phyloP scores from a whole-genome alignment of 2,329 filamentous ascomycete genomes.

The Penicillium sp. region DNA sequence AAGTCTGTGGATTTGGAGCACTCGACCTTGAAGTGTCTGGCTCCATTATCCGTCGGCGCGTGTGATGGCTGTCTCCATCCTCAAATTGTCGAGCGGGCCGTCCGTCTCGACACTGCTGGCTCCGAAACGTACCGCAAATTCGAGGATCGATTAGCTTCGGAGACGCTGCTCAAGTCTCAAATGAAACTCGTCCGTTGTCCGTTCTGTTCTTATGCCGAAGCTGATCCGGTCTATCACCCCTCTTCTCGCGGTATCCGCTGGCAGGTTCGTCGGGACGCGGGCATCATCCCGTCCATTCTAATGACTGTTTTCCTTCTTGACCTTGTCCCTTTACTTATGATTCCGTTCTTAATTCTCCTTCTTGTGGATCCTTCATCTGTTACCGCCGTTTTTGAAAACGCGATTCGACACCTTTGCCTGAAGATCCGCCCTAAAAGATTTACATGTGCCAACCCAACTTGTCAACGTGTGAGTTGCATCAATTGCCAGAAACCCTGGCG shows the following conservation, averaged over 20 bases:
- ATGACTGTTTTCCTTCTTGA: conserved; percentile 50
- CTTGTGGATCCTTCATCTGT: conserved; percentile 58
- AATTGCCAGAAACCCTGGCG: conserved; percentile 80
- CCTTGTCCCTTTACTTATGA: conserved; percentile 49
- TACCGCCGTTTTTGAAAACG: conserved; percentile 57
- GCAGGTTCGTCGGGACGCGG: conserved; percentile 61
- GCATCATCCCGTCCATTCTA: conserved; percentile 53
- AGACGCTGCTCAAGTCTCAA: conserved; percentile 72
- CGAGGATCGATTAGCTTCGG: conserved; percentile 76
- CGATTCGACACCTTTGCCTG: conserved; percentile 69
- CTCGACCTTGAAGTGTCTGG: conserved; percentile 81
- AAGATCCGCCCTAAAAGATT: conserved; percentile 76
- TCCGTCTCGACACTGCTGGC: conserved; percentile 70
- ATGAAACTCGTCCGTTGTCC: conserved; percentile 81
- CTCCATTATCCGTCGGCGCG: conserved; percentile 66
- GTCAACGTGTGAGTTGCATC: conserved; percentile 74
- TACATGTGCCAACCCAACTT: conserved; percentile 71
- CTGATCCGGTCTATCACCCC: conserved; percentile 74
- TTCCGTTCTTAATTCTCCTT: conserved; percentile 61
- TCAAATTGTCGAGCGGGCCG: conserved; percentile 71
- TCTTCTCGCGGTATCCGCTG: conserved; percentile 56
- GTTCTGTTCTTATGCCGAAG: conserved; percentile 89
- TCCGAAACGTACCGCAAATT: conserved; percentile 73
- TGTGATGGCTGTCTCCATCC: conserved; percentile 75
- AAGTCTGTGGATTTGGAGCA: conserved; percentile 73